A percentile compares a stretch with the other conserved stretches of the same genome.
Evolutionary conservation across 805 yeast genomes (phyloP).

Genomic region (Zygosaccharomyces lentus): DNA sequence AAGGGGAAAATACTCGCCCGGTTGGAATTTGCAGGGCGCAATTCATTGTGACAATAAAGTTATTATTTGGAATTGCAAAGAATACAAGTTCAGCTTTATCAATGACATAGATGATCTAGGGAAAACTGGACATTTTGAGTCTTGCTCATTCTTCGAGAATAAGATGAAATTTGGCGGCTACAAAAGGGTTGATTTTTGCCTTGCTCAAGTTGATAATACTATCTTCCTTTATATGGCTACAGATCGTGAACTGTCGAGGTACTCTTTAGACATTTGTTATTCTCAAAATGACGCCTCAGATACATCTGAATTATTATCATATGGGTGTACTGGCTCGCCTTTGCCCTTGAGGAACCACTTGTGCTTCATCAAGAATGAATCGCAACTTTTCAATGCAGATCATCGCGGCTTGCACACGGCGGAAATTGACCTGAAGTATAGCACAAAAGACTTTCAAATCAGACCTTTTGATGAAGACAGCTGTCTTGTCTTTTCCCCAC

Average conservation of each 20-base stretch:
- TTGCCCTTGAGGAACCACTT: constrained; percentile 2
- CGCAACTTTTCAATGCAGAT: constrained; percentile 1
- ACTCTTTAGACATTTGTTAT: constrained; percentile 1
- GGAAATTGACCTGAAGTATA: constrained; percentile 2
- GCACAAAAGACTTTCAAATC: constrained; percentile 11
- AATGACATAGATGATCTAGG: constrained; percentile 6
- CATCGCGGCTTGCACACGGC: constrained; percentile 2
- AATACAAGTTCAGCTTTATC: constrained; percentile 8
- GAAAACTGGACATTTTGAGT: background rate
- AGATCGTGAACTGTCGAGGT: background rate
- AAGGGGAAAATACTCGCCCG: constrained; percentile 7
- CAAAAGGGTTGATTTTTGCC: background rate
- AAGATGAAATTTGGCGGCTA: background rate
- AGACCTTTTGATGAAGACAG: constrained; percentile 8
- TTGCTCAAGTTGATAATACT: background rate
- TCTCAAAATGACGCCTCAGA: background rate
- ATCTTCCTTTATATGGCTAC: constrained; percentile 6
- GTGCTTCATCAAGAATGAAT: constrained; percentile 1
- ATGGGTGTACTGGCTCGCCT: constrained; percentile 3
- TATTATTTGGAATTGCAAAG: constrained; percentile 19
- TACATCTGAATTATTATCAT: background rate
- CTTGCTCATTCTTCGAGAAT: constrained; percentile 1
- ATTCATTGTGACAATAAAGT: constrained; percentile 8
- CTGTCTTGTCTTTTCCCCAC: constrained; percentile 11
- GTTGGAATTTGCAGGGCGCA: constrained; percentile 15